phyloP scores from a whole-genome alignment of 768 basidiomycete species.

The Naganishia randhawae region DNA sequence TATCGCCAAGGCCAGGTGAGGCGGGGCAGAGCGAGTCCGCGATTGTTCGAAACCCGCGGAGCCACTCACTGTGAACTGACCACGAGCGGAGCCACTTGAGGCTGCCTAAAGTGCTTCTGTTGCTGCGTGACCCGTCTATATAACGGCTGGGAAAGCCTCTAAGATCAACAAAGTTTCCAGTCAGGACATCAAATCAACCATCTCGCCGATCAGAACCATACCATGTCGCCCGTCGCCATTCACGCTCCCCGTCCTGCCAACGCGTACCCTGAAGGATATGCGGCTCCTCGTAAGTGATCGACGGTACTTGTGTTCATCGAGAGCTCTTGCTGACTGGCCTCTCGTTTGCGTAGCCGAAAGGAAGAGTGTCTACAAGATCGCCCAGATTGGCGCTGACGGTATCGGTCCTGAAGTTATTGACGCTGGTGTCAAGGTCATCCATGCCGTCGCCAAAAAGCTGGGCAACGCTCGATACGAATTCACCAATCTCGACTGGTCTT shows the following conservation, averaged over 20 bases:
- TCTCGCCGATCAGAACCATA: background rate
- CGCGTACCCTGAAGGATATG: conserved; percentile 34
- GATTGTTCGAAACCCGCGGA: too few species aligned
- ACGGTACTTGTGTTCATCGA: background rate
- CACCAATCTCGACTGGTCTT: conserved; percentile 55
- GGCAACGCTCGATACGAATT: conserved; percentile 52
- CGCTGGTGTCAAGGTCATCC: conserved; percentile 55
- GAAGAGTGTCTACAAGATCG: conserved; percentile 51
- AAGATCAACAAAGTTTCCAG: too few species aligned
- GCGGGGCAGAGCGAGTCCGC: too few species aligned
- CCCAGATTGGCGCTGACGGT: conserved; percentile 59
- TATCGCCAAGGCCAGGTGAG: too few species aligned
- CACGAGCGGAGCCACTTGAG: too few species aligned
- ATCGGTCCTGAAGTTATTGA: conserved; percentile 59
- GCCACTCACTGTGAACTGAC: too few species aligned
- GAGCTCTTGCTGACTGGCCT: background rate
- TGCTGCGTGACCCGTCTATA: too few species aligned
- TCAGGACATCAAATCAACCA: background rate
- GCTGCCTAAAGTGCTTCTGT: too few species aligned
- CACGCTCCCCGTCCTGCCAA: background rate
- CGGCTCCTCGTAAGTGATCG: conserved; percentile 34
- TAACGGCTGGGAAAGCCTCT: too few species aligned
- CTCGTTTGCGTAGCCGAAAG: conserved; percentile 27
- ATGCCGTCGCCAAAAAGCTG: conserved; percentile 54
- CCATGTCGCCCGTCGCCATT: background rate